phyloP scores from a whole-genome alignment of 2,329 filamentous ascomycete genomes.

The Westerdykella ornata region DNA sequence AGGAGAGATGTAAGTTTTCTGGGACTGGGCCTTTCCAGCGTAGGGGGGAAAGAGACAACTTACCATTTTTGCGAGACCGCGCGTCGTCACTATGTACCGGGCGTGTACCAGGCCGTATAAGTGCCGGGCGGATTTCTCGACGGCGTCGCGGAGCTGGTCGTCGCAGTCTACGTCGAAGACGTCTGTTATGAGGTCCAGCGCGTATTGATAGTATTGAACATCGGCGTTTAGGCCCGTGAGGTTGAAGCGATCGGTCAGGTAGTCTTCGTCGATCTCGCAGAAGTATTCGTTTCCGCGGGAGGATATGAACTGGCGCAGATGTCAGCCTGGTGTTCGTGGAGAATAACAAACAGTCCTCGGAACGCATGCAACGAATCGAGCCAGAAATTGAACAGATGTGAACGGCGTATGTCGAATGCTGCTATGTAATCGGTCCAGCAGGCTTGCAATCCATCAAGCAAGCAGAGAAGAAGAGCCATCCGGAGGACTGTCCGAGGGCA shows the following conservation, averaged over 20 bases:
- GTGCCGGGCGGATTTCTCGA: constrained; percentile 93
- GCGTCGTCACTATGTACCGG: constrained; percentile 91
- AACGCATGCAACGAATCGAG: no score
- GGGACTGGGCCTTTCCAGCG: neutral
- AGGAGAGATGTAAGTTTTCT: neutral
- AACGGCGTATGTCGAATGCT: no score
- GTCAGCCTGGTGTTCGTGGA: no score
- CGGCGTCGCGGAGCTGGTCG: constrained; percentile 95
- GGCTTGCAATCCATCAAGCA: no score
- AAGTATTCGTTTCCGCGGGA: constrained; percentile 98
- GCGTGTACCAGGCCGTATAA: constrained; percentile 95
- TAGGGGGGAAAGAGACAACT: constrained; percentile 1
- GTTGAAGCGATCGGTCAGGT: constrained; percentile 96
- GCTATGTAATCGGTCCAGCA: no score
- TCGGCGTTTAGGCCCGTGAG: constrained; percentile 94
- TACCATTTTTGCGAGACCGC: constrained; percentile 95
- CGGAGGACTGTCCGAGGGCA: no score
- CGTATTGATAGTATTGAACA: constrained; percentile 98
- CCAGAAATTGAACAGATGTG: no score
- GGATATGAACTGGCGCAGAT: constrained; percentile 72
- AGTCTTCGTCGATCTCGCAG: constrained; percentile 99
- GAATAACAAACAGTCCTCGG: no score
- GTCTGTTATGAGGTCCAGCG: constrained; percentile 91
- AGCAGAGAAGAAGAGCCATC: no score
- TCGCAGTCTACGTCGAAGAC: constrained; percentile 98